Percentiles rank a stretch among this genome's conserved stretches.
These are phyloP conservation scores for Pyrenochaeta sp. DNA, from an alignment of 2,329 filamentous ascomycete species.

Conservation along the genomic window DNA sequence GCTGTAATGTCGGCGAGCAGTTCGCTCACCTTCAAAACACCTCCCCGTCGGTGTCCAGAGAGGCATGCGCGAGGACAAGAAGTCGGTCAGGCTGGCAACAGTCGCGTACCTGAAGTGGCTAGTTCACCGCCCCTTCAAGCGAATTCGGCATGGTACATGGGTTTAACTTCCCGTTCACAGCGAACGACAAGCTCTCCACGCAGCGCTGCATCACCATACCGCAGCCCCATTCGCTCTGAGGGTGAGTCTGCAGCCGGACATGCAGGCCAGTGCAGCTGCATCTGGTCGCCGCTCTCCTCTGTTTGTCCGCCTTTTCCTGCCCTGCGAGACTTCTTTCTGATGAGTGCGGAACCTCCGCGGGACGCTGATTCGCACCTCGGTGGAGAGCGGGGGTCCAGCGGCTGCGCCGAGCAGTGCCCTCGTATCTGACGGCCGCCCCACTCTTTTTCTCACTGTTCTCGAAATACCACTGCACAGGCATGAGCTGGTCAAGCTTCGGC, in stretches of 20 bases:
- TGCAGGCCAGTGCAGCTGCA: constrained; percentile 28
- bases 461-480: constrained; percentile 39
- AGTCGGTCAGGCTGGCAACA: constrained; percentile 45
- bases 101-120: constrained; percentile 23
- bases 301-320: constrained; percentile 35
- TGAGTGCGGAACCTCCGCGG: constrained; percentile 26
- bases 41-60: neutral
- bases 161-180: constrained; percentile 18
- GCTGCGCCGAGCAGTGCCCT: constrained; percentile 40
- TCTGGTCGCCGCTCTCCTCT: constrained; percentile 22
- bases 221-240: constrained; percentile 19
- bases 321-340: constrained; percentile 15
- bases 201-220: constrained; percentile 12
- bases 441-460: constrained; percentile 44
- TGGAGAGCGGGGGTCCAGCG: constrained; percentile 37
- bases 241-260: constrained; percentile 21
- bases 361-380: constrained; percentile 32
- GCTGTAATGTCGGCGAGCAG: constrained; percentile 1
- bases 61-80: constrained; percentile 18
- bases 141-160: constrained; percentile 27
- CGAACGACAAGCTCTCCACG: constrained; percentile 22
- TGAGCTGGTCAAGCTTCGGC: constrained; percentile 34
- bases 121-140: constrained; percentile 27
- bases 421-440: constrained; percentile 46
- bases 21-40: constrained; percentile 17